These are phyloP conservation scores for Kalanchoe fedtschenkoi DNA, from an alignment of 164 flowering plant species.

Conservation along the genomic window DNA sequence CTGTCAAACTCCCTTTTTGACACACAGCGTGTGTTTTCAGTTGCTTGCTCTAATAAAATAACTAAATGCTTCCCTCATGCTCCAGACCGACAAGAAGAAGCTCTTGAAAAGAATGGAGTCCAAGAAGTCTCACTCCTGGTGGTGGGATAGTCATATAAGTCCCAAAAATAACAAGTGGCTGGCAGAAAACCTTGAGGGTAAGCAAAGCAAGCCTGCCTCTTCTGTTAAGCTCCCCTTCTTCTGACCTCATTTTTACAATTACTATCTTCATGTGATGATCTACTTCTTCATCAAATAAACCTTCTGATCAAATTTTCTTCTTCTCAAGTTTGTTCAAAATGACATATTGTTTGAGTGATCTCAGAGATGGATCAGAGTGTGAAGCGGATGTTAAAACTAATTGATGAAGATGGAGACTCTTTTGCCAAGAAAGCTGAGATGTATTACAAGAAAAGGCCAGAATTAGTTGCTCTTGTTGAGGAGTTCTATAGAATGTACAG, in stretches of 20 bases:
- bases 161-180: constrained; percentile 82
- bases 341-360: constrained; percentile 17
- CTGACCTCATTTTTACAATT: too few relatives aligned
- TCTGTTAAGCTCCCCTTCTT: too few relatives aligned
- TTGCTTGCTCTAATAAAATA: neutral
- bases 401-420: constrained; percentile 89
- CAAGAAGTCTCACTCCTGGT: constrained; percentile 71
- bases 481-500: constrained; percentile 80
- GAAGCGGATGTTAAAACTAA: constrained; percentile 72
- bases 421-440: constrained; percentile 86
- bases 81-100: constrained; percentile 16
- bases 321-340: constrained; percentile 12
- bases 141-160: constrained; percentile 84
- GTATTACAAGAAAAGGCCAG: constrained; percentile 83
- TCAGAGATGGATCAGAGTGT: constrained; percentile 81
- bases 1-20: too few relatives aligned
- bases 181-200: constrained; percentile 76
- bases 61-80: neutral
- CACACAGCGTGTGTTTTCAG: too few relatives aligned
- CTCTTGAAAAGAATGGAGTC: constrained; percentile 38
- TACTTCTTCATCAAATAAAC: neutral
- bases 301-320: neutral
- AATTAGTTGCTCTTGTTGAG: constrained; percentile 61
- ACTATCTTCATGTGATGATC: too few relatives aligned
- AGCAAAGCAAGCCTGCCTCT: constrained; percentile 1